phyloP scores from a whole-genome alignment of 805 yeast genomes.

The Candida corydali region DNA sequence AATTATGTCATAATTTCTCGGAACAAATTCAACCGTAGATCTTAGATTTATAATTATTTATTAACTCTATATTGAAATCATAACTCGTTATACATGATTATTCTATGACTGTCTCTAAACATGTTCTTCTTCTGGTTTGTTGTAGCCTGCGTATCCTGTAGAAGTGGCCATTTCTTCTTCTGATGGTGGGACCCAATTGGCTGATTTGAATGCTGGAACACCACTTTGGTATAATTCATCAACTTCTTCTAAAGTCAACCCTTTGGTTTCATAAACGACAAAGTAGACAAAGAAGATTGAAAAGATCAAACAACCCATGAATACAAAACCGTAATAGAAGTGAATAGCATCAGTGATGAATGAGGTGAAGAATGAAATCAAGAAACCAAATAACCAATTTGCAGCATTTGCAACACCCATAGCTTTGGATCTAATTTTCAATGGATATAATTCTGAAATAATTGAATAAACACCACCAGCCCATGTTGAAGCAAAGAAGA shows the following conservation, averaged over 20 bases:
- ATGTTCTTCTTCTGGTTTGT: constrained; percentile 27
- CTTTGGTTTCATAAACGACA: constrained; percentile 74
- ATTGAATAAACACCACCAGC: constrained; percentile 67
- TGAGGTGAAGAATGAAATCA: constrained; percentile 65
- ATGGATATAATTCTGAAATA: constrained; percentile 65
- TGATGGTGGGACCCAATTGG: constrained; percentile 49
- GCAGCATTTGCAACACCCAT: constrained; percentile 64
- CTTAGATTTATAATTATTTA: background rate
- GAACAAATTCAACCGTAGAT: background rate
- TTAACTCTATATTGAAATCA: constrained; percentile 1
- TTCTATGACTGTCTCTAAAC: no score
- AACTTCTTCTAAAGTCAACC: constrained; percentile 77
- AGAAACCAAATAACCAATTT: constrained; percentile 61
- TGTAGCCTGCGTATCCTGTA: constrained; percentile 32
- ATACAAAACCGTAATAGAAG: constrained; percentile 62
- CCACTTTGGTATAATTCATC: constrained; percentile 56
- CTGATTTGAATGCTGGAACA: constrained; percentile 36
- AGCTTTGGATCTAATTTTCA: constrained; percentile 56
- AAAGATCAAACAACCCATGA: constrained; percentile 59
- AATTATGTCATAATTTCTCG: constrained; percentile 4
- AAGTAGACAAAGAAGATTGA: constrained; percentile 67
- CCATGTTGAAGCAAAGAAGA: constrained; percentile 71
- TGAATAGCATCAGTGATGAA: constrained; percentile 56
- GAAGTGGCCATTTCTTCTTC: constrained; percentile 27
- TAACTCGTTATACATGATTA: constrained; percentile 7